Percentiles rank a stretch among this genome's conserved stretches.
These are phyloP conservation scores for Hypoxylon sp. DNA, from an alignment of 2,329 filamentous ascomycete species.

Conservation along the genomic window DNA sequence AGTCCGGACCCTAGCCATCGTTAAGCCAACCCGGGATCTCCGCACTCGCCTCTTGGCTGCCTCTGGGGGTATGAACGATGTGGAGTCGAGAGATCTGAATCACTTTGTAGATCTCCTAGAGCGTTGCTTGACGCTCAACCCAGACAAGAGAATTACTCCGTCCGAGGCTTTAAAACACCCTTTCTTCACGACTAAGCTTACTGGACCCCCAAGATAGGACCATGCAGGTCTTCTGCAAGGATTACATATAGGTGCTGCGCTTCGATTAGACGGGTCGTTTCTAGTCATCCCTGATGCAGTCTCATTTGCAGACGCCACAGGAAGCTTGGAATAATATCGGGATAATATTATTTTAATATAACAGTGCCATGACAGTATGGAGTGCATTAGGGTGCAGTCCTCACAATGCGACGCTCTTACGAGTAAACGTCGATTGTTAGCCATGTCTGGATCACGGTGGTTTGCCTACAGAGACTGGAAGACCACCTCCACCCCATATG, in stretches of 20 bases:
- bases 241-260: slow-evolving; percentile 8
- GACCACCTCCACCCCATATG: background rate
- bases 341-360: slow-evolving; percentile 11
- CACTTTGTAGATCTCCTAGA: slow-evolving; percentile 91
- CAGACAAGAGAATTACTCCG: slow-evolving; percentile 91
- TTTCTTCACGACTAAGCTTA: slow-evolving; percentile 75
- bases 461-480: background rate
- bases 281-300: background rate
- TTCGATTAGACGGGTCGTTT: slow-evolving; percentile 1
- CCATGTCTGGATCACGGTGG: background rate
- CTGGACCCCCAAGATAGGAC: slow-evolving; percentile 45
- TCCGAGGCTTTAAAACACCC: slow-evolving; percentile 89
- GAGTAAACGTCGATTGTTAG: background rate
- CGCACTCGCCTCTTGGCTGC: slow-evolving; percentile 83
- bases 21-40: slow-evolving; percentile 85
- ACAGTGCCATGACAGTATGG: background rate
- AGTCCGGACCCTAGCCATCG: slow-evolving; percentile 75
- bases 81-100: slow-evolving; percentile 82
- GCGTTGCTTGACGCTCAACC: slow-evolving; percentile 88
- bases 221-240: slow-evolving; percentile 17
- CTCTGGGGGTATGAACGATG: slow-evolving; percentile 79
- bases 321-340: slow-evolving; percentile 9
- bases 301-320: background rate
- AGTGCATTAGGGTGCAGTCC: background rate
- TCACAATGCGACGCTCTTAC: slow-evolving; percentile 6